Conservation (phyloP, 1,139 yeast genomes). For the Protomyces gravidus region DNA sequence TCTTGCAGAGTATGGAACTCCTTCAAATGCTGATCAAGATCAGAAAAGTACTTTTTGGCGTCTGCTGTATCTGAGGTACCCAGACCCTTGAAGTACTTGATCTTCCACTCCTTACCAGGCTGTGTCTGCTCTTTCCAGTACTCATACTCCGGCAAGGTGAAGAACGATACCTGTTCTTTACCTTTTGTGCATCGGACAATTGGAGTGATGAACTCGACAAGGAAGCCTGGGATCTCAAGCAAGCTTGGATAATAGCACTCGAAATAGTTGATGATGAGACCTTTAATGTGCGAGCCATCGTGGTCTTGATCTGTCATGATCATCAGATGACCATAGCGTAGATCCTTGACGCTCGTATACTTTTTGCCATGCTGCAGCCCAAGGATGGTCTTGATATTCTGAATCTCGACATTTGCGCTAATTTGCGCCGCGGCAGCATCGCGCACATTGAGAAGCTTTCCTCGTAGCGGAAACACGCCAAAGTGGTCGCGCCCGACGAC, state of each 20-base stretch:
- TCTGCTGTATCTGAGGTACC: constrained; percentile 86
- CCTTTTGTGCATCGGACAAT: constrained; percentile 83
- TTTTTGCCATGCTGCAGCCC: constrained; percentile 90
- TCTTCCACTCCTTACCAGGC: constrained; percentile 71
- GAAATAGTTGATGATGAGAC: constrained; percentile 84
- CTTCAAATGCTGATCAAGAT: constrained; percentile 80
- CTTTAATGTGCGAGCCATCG: constrained; percentile 98
- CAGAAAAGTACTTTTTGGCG: constrained; percentile 83
- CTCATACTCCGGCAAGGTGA: constrained; percentile 95
- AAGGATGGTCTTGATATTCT: constrained; percentile 89
- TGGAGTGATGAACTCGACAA: constrained; percentile 93
- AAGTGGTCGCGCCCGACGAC: constrained; percentile 94
- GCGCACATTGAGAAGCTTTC: constrained; percentile 89
- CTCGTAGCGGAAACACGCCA: constrained; percentile 93
- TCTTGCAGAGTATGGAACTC: constrained; percentile 76
- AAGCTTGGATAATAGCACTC: constrained; percentile 95
- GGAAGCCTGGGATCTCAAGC: constrained; percentile 82
- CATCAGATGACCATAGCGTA: constrained; percentile 96
- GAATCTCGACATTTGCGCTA: constrained; percentile 86
- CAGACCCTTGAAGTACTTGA: constrained; percentile 96
- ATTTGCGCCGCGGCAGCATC: constrained; percentile 95
- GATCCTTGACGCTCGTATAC: constrained; percentile 65
- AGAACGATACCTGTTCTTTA: constrained; percentile 65
- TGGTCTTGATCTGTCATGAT: constrained; percentile 99
- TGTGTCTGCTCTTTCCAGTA: constrained; percentile 88